Percentiles rank a stretch among this genome's conserved stretches.
Conservation (phyloP, 148 eudicot genomes). For the Nepenthes gracilis region DNA sequence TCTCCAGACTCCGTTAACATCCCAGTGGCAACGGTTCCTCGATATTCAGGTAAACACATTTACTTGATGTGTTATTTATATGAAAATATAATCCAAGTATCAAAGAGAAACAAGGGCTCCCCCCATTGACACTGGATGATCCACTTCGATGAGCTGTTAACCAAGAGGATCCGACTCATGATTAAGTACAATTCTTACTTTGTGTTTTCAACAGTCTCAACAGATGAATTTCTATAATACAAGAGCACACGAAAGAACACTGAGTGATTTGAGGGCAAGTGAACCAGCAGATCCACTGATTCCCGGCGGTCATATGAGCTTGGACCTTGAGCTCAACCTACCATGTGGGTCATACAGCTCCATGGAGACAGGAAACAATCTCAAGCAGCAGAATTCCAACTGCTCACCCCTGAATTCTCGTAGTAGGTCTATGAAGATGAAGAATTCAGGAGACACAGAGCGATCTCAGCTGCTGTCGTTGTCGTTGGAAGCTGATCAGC, state of each 20-base stretch:
- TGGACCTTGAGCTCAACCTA: constrained; percentile 80
- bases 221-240: constrained; percentile 72
- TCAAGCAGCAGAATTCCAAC: constrained; percentile 9
- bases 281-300: constrained; percentile 28
- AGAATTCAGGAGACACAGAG: not conserved
- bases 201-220: constrained; percentile 28
- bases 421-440: constrained; percentile 2
- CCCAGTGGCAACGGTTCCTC: constrained; percentile 83
- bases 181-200: too few relatives aligned
- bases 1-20: constrained; percentile 53
- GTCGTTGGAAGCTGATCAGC: constrained; percentile 19
- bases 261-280: constrained; percentile 49
- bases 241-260: constrained; percentile 60
- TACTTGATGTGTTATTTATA: not conserved
- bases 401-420: constrained; percentile 5
- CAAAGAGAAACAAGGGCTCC: not conserved
- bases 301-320: constrained; percentile 45
- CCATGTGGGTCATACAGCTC: constrained; percentile 42
- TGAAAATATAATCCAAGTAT: not conserved
- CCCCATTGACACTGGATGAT: too few relatives aligned
- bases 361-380: not conserved
- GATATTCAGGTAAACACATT: constrained; percentile 54
- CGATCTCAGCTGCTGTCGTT: constrained; percentile 22
- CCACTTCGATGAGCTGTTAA: too few relatives aligned
- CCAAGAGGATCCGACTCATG: too few relatives aligned